These are phyloP conservation scores for Phytopythium chamaehyphon DNA, from an alignment of 352 stramenopile genomes.

Conservation along the genomic window DNA sequence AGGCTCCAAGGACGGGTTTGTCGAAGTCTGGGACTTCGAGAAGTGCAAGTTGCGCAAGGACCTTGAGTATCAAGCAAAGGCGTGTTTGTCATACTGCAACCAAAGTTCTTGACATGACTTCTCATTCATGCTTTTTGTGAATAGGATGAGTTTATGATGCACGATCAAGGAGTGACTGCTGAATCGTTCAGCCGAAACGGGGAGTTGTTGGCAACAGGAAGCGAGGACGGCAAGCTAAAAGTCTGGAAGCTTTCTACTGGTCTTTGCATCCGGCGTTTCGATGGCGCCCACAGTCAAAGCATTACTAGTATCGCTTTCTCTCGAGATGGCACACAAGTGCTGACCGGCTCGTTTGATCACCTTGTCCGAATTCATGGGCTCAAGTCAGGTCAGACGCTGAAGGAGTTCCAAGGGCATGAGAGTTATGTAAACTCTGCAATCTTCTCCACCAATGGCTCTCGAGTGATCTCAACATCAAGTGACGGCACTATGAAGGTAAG, in stretches of 20 bases:
- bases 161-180: slow-evolving; percentile 83
- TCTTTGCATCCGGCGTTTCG: slow-evolving; percentile 88
- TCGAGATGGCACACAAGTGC: slow-evolving; percentile 86
- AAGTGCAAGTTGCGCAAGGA: slow-evolving; percentile 90
- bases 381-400: slow-evolving; percentile 89
- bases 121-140: neutral
- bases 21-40: slow-evolving; percentile 93
- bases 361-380: slow-evolving; percentile 92
- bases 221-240: slow-evolving; percentile 85
- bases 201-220: slow-evolving; percentile 85
- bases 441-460: slow-evolving; percentile 66
- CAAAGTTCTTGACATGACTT: neutral
- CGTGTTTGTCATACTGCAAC: too few relatives aligned
- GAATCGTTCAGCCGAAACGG: slow-evolving; percentile 87
- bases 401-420: slow-evolving; percentile 92
- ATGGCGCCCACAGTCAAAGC: slow-evolving; percentile 70
- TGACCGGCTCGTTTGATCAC: slow-evolving; percentile 89
- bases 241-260: slow-evolving; percentile 92
- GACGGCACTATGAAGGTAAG: slow-evolving; percentile 89
- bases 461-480: slow-evolving; percentile 84
- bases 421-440: slow-evolving; percentile 90
- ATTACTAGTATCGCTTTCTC: slow-evolving; percentile 90
- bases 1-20: slow-evolving; percentile 92
- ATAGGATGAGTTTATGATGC: slow-evolving; percentile 91
- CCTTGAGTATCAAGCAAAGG: slow-evolving; percentile 90